A percentile compares a stretch with the other conserved stretches of the same genome.
These are phyloP conservation scores for Comarum palustre DNA, from an alignment of 306 rosid genomes.

Conservation along the genomic window DNA sequence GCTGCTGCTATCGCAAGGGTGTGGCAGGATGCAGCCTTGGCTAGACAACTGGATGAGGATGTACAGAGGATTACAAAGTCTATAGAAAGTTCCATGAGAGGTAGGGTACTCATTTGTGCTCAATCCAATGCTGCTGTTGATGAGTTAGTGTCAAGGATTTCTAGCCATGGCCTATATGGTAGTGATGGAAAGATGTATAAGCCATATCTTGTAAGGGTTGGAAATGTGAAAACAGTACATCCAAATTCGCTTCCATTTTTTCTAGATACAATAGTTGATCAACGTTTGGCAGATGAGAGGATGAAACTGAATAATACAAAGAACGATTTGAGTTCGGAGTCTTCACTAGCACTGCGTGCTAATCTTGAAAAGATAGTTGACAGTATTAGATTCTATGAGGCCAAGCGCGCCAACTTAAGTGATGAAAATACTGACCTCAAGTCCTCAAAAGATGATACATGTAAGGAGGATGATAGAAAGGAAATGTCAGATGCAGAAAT, in stretches of 20 bases:
- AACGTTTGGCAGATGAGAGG: constrained; percentile 72
- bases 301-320: constrained; percentile 51
- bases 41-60: constrained; percentile 64
- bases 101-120: constrained; percentile 93
- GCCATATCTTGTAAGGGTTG: constrained; percentile 97
- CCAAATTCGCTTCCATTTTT: constrained; percentile 83
- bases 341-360: constrained; percentile 59
- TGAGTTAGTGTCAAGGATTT: constrained; percentile 90
- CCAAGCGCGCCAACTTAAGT: constrained; percentile 68
- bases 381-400: constrained; percentile 71
- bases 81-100: constrained; percentile 44
- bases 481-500: constrained; percentile 64
- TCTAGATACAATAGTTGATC: constrained; percentile 89
- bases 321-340: constrained; percentile 44
- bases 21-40: constrained; percentile 99
- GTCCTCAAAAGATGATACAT: constrained; percentile 36
- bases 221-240: constrained; percentile 84
- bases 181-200: constrained; percentile 71
- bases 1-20: constrained; percentile 77
- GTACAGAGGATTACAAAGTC: constrained; percentile 44
- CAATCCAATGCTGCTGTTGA: constrained; percentile 99
- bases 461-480: constrained; percentile 44
- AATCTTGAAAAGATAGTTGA: constrained; percentile 75
- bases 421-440: constrained; percentile 51
- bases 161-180: constrained; percentile 72